These are phyloP conservation scores for Anthostomella pinea DNA, from an alignment of 2,329 filamentous ascomycete genomes.

Conservation along the genomic window DNA sequence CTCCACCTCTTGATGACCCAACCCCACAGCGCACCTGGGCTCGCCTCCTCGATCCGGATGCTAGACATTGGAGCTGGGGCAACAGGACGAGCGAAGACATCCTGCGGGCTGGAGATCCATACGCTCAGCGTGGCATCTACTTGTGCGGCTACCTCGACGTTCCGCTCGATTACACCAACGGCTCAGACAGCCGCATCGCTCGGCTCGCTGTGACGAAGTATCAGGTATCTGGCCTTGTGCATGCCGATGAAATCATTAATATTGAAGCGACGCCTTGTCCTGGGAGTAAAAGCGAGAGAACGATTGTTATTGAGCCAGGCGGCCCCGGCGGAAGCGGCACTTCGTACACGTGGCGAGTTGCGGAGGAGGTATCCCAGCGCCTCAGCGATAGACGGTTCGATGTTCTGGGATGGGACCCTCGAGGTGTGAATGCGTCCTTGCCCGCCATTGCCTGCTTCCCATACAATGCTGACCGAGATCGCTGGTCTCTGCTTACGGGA, in stretches of 20 bases:
- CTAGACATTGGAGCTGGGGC: conserved; percentile 47
- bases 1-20: conserved; percentile 40
- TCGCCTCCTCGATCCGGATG: conserved; percentile 41
- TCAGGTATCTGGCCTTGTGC: conserved; percentile 45
- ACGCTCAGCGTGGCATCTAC: too few relatives aligned
- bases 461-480: conserved; percentile 43
- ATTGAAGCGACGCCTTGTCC: conserved; percentile 6
- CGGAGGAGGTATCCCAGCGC: conserved; percentile 37
- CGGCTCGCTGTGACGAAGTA: conserved; percentile 49
- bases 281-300: conserved; percentile 42
- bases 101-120: conserved; percentile 1
- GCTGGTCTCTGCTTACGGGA: conserved; percentile 40
- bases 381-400: conserved; percentile 44
- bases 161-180: too few relatives aligned
- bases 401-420: conserved; percentile 53
- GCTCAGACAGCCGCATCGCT: too few relatives aligned
- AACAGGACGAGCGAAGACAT: conserved; percentile 15
- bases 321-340: conserved; percentile 50
- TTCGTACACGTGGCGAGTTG: conserved; percentile 36
- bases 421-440: conserved; percentile 47
- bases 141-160: too few relatives aligned
- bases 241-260: conserved; percentile 7
- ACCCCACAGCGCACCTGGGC: conserved; percentile 38
- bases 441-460: conserved; percentile 47
- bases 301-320: conserved; percentile 49